Evolutionary conservation across 805 yeast genomes (phyloP), one percentile per base, ranked within the genome.

Genomic region (Lipomyces japonicus): DNA sequence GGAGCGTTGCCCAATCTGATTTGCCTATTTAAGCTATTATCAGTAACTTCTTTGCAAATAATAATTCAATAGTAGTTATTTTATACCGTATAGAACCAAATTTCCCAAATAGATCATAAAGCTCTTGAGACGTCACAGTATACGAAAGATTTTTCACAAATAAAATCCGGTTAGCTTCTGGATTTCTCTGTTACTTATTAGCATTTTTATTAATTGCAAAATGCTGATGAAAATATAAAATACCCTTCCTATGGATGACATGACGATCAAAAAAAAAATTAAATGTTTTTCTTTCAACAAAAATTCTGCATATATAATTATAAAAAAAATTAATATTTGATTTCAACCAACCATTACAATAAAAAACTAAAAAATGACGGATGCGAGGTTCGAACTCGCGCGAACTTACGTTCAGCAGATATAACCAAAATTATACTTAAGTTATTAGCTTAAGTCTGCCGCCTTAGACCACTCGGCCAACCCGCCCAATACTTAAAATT

Each of bases 81-180:
- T 55, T 19, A n/a, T 47, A 62, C 64, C 65, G 69, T 23, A 81
- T 72, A 39, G 74, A 72, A 1, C 86, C 86, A 61, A 71, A 79
- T 46, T 74, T 72, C 3, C 79, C 78, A 55, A 79, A 76, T 4
- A 80, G 66, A 24, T 73, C 75, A 58, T 75, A 79, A 30, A 82
- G 65, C 34, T 77, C 75, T 2, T 66, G 69, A 0, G 75, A 56
- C 3, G 76, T 66, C 1, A 75, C 69, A 23, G 72, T 72, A 59
- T 73, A 81, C 1, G 86, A 81, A 4, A 81, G 69, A 60, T 81
- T 81, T 62, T 78, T 79, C 26, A 80, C 80, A 51, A 72, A 70
- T 16, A 82, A 53, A 23, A 68, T 76, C n/a, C 65, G 63, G 45
- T 63, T 55, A 31, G 48, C 53, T 28, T 59, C 62, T 9, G 58